Conservation (phyloP, 108 stramenopile genomes). For the Stephanodiscus minutulus region DNA sequence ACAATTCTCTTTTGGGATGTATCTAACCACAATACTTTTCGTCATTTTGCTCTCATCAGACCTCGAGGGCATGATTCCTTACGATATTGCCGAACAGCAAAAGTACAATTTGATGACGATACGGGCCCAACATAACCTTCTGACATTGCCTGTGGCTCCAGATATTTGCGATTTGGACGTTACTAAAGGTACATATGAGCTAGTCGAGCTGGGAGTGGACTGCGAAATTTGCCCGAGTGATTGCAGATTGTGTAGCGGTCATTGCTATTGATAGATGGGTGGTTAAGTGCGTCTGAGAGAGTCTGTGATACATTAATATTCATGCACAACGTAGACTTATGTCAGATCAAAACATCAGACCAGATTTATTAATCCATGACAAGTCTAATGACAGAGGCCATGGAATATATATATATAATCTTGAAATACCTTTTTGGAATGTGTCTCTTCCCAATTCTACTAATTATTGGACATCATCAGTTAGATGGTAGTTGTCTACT, state of each 20-base stretch:
- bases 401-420: background rate
- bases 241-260: constrained; percentile 33
- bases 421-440: background rate
- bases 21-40: constrained; percentile 5
- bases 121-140: constrained; percentile 52
- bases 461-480: background rate
- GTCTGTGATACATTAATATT: background rate
- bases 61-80: constrained; percentile 38
- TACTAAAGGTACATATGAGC: constrained; percentile 34
- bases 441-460: background rate
- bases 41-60: constrained; percentile 1
- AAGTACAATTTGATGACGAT: constrained; percentile 49
- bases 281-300: background rate
- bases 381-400: background rate
- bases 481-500: no score
- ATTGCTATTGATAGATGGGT: constrained; percentile 29
- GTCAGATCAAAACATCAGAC: background rate
- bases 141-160: constrained; percentile 32
- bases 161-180: constrained; percentile 47
- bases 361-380: background rate
- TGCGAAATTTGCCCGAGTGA: constrained; percentile 41
- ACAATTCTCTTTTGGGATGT: background rate
- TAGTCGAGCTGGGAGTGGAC: constrained; percentile 49
- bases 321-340: background rate
- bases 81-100: constrained; percentile 22